Conservation (phyloP, 2,329 filamentous ascomycete genomes). For the Periconia sp. region DNA sequence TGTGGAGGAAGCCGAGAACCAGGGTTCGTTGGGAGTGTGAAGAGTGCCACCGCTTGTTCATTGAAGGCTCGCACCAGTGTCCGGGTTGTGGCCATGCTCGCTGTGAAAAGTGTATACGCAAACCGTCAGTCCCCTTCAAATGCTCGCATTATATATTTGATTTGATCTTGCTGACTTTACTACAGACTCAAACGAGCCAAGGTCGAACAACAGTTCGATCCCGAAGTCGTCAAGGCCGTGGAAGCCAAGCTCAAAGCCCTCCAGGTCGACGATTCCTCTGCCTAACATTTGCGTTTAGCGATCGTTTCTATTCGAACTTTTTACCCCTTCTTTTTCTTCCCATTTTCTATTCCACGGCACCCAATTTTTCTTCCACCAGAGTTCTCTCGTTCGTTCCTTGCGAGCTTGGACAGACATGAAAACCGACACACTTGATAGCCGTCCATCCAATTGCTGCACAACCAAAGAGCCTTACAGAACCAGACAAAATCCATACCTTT, state of each 20-base stretch:
- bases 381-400: too few relatives aligned
- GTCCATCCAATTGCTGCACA: too few relatives aligned
- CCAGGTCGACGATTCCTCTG: slow-evolving; percentile 20
- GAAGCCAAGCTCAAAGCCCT: slow-evolving; percentile 55
- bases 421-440: too few relatives aligned
- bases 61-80: slow-evolving; percentile 59
- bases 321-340: too few relatives aligned
- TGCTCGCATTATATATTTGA: neutral
- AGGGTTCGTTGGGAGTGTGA: slow-evolving; percentile 58
- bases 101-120: slow-evolving; percentile 61
- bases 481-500: too few relatives aligned
- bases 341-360: too few relatives aligned
- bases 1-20: slow-evolving; percentile 49
- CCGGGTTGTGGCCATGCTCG: slow-evolving; percentile 62
- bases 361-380: too few relatives aligned
- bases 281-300: neutral
- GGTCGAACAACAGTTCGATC: slow-evolving; percentile 60
- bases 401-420: too few relatives aligned
- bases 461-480: too few relatives aligned
- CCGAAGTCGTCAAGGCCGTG: slow-evolving; percentile 60
- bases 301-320: too few relatives aligned
- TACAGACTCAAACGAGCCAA: slow-evolving; percentile 59
- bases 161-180: slow-evolving; percentile 10
- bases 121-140: slow-evolving; percentile 42
- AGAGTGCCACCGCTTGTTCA: slow-evolving; percentile 63